Base-by-base conservation (phyloP, 495 filamentous ascomycete species). In the Podospora tetraspora region DNA sequence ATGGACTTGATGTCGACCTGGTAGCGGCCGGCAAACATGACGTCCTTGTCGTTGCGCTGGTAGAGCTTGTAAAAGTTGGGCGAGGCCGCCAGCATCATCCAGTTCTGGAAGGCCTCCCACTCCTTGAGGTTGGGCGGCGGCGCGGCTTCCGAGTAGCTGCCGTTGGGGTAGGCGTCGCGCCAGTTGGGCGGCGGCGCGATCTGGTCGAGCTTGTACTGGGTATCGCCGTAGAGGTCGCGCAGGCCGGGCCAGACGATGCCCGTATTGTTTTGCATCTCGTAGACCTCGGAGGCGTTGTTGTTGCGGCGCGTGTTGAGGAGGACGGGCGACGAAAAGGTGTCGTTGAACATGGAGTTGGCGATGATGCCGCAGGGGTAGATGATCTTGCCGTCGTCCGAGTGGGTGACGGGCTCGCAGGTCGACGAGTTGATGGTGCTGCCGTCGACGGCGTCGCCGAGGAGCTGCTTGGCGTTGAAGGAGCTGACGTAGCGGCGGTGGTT, bases 71-170 rank as follows among this genome's bases (percentile, higher is more conserved):
- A 95, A 76, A 99, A 99, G 23, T 90, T 91, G 1, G 95, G 95
- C 66, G 97, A 80, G n/a, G 94, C 95, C 30, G 95, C 95, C 2
- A 96, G 95, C 75, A 95, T 86, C 95, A 99, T 98, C 95, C 95
- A 99, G 37, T 97, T 93, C 82, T 97, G 93, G 75, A 99, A 97
- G 32, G 85, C 85, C 73, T 97, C 91, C 74, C 92, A 84, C 5
- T 89, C 79, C 56, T 87, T 80, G 11, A 97, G 74, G 69, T 92
- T 77, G 0, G 91, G 91, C 3, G 90, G 87, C 21, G 84, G 83
- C n/a, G 81, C 82, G 0, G 86, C 78, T 0, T 79, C 77, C 12
- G 83, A 86, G 72, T 97, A 97, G 59, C 12, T 16, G 34, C 83
- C 82, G 52, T 87, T 74, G 13, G 85, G 86, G 68, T 86, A 97